These are phyloP conservation scores for Cokeromyces recurvatus DNA, from an alignment of 371 early-diverging fungal genomes.

Conservation along the genomic window DNA sequence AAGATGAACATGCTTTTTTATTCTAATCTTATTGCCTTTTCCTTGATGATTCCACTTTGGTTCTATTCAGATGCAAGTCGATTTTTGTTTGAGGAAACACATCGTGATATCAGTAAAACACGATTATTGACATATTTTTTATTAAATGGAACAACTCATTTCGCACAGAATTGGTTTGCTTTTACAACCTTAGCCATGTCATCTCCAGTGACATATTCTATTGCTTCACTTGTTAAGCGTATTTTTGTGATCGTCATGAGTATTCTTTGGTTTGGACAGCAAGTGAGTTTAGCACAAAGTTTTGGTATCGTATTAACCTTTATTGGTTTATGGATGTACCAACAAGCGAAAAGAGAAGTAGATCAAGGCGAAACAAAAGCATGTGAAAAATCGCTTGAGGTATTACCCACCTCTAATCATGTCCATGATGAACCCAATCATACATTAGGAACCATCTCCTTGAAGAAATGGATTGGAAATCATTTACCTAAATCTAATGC, in stretches of 20 bases:
- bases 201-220: constrained; percentile 85
- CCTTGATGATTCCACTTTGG: constrained; percentile 81
- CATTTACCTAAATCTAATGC: constrained; percentile 1
- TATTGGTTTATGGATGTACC: constrained; percentile 82
- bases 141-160: constrained; percentile 77
- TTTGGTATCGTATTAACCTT: constrained; percentile 79
- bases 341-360: constrained; percentile 64
- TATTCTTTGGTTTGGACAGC: constrained; percentile 83
- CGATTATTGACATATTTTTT: constrained; percentile 50
- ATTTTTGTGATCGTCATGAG: constrained; percentile 85
- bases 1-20: constrained; percentile 14
- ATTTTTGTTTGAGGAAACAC: neutral
- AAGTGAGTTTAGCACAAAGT: constrained; percentile 58
- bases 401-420: constrained; percentile 12
- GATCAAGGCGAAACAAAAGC: constrained; percentile 36
- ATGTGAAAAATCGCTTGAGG: constrained; percentile 17
- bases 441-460: neutral
- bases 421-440: neutral
- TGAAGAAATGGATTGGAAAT: constrained; percentile 4
- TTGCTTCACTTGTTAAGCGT: constrained; percentile 83
- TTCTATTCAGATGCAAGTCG: constrained; percentile 62
- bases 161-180: constrained; percentile 77
- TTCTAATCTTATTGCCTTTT: constrained; percentile 55
- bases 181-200: constrained; percentile 75
- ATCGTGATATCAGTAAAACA: constrained; percentile 6